Evolutionary conservation across 306 rosid genomes (phyloP).

Genomic region (Dicorynia guianensis): DNA sequence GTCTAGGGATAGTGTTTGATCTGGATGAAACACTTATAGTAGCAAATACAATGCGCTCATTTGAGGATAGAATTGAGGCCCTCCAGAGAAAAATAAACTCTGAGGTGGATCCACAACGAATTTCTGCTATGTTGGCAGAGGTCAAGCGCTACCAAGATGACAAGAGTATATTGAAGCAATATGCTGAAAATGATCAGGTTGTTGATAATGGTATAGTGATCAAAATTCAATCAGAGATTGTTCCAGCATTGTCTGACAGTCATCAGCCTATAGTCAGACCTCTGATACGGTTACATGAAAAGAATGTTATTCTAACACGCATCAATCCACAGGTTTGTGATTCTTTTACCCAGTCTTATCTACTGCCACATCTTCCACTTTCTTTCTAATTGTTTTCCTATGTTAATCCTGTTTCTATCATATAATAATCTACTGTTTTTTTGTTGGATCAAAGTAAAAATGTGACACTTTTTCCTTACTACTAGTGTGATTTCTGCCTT

Average conservation of each 20-base stretch:
- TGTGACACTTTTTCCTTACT: conserved; percentile 1
- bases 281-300: conserved; percentile 84
- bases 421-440: conserved; percentile 30
- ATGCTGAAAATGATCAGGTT: conserved; percentile 91
- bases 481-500: conserved; percentile 6
- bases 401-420: conserved; percentile 22
- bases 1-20: conserved; percentile 98
- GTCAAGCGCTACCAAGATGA: conserved; percentile 90
- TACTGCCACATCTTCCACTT: conserved; percentile 10
- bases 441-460: conserved; percentile 13
- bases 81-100: conserved; percentile 85
- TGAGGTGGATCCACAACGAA: conserved; percentile 83
- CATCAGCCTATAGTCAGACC: conserved; percentile 86
- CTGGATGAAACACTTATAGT: conserved; percentile 98
- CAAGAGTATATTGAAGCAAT: conserved; percentile 86
- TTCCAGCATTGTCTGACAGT: conserved; percentile 83
- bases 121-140: conserved; percentile 88
- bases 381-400: conserved; percentile 47
- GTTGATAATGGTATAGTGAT: conserved; percentile 90
- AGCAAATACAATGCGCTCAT: conserved; percentile 98
- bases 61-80: conserved; percentile 95
- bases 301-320: conserved; percentile 91
- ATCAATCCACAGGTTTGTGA: conserved; percentile 89
- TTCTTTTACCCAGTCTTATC: conserved; percentile 20
- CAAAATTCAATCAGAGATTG: conserved; percentile 84